phyloP scores from a whole-genome alignment of 768 basidiomycete genomes.

The Tubosaeta brunneosetosa region DNA sequence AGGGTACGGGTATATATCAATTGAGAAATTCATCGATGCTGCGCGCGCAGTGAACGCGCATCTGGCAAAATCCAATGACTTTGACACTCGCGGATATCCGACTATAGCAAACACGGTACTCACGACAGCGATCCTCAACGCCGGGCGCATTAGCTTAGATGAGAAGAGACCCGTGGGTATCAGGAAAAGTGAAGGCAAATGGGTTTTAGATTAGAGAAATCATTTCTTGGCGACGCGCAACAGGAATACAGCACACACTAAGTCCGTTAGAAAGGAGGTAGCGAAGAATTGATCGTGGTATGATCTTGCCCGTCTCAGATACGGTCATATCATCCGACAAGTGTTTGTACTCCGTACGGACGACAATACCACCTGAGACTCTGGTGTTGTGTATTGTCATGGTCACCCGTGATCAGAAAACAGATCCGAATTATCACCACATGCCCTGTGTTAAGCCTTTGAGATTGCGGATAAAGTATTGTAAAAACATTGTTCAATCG shows the following conservation, averaged over 20 bases:
- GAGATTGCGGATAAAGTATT: conserved; percentile 29
- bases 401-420: conserved; percentile 7
- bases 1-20: conserved; percentile 88
- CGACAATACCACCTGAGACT: not conserved
- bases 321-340: not conserved
- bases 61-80: conserved; percentile 59
- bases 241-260: not conserved
- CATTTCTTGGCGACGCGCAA: conserved; percentile 3
- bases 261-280: not conserved
- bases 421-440: conserved; percentile 4
- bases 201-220: conserved; percentile 58
- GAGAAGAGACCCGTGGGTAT: conserved; percentile 84
- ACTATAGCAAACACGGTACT: conserved; percentile 87
- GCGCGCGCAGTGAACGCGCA: conserved; percentile 75
- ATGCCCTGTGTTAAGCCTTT: conserved; percentile 29
- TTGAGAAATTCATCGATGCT: conserved; percentile 89
- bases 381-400: conserved; percentile 15
- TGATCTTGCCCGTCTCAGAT: not conserved
- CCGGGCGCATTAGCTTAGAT: conserved; percentile 85
- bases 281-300: not conserved
- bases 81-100: conserved; percentile 75
- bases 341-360: not conserved
- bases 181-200: conserved; percentile 56
- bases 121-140: conserved; percentile 85
- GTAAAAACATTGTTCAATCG: conserved; percentile 39